A percentile compares a stretch with the other conserved stretches of the same genome.
Conservation (phyloP, 495 filamentous ascomycete species). For the Friedmanniomyces simplex region DNA sequence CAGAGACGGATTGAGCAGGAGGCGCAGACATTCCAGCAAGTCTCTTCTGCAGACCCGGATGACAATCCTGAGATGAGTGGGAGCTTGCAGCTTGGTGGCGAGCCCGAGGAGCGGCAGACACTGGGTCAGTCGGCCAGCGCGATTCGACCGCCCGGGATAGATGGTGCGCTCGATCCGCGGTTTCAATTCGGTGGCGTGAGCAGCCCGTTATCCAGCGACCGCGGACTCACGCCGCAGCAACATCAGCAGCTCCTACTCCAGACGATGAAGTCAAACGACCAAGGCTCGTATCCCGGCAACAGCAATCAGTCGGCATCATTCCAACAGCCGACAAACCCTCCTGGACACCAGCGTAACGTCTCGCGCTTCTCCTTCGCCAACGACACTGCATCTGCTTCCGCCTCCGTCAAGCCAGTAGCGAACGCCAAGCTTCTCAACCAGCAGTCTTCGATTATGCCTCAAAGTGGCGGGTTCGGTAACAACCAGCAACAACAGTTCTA, state of each 20-base stretch:
- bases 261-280: constrained; percentile 45
- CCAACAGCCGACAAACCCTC: constrained; percentile 43
- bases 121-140: constrained; percentile 37
- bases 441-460: constrained; percentile 79
- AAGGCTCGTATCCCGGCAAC: constrained; percentile 40
- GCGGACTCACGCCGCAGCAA: constrained; percentile 72
- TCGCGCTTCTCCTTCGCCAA: constrained; percentile 86
- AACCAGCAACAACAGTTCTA: constrained; percentile 52
- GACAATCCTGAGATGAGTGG: constrained; percentile 58
- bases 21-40: constrained; percentile 42
- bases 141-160: constrained; percentile 66
- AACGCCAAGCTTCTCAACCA: constrained; percentile 83
- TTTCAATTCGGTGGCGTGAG: constrained; percentile 22
- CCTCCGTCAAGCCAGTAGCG: constrained; percentile 67
- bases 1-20: constrained; percentile 49
- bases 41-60: constrained; percentile 20
- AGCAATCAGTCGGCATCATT: constrained; percentile 40
- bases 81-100: constrained; percentile 80
- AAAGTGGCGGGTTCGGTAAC: constrained; percentile 31
- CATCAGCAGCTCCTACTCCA: constrained; percentile 55
- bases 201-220: constrained; percentile 40
- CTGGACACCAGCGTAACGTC: constrained; percentile 73
- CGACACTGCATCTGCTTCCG: constrained; percentile 52
- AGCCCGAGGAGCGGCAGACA: constrained; percentile 59
- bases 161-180: constrained; percentile 27